These are phyloP conservation scores for Capsicum chinense DNA, from an alignment of 257 asterid genomes.

Conservation along the genomic window DNA sequence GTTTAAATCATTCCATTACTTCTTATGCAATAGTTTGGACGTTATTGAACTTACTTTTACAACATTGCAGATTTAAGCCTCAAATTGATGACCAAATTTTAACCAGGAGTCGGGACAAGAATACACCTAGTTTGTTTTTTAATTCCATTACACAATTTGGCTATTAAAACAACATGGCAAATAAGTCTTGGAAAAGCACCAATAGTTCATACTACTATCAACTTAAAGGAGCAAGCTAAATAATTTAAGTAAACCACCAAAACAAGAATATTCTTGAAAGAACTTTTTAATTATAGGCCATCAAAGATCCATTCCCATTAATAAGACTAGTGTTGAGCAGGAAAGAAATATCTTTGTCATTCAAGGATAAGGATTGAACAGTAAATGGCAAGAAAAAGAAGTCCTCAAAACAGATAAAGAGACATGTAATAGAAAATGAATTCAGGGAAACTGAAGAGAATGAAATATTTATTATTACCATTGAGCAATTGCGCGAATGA, in stretches of 20 bases:
- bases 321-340: not conserved
- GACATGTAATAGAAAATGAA: not conserved
- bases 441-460: constrained; percentile 2
- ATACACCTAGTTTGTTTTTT: not conserved
- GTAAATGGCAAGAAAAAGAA: not conserved
- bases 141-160: not conserved
- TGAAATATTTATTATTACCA: constrained; percentile 48
- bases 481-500: constrained; percentile 62
- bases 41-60: not conserved
- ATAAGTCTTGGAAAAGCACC: not conserved
- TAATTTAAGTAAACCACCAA: not conserved
- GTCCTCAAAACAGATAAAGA: not conserved
- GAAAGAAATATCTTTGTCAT: not conserved
- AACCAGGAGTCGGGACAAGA: not conserved
- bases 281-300: not conserved
- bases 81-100: not conserved
- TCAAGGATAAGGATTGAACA: not conserved
- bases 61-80: not conserved
- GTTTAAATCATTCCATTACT: not conserved
- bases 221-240: not conserved
- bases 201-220: not conserved
- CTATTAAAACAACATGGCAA: not conserved
- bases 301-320: constrained; percentile 2
- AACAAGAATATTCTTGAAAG: not conserved
- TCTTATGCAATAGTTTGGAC: not conserved